Conservation (phyloP, 306 rosid genomes). For the Fagus crenata region DNA sequence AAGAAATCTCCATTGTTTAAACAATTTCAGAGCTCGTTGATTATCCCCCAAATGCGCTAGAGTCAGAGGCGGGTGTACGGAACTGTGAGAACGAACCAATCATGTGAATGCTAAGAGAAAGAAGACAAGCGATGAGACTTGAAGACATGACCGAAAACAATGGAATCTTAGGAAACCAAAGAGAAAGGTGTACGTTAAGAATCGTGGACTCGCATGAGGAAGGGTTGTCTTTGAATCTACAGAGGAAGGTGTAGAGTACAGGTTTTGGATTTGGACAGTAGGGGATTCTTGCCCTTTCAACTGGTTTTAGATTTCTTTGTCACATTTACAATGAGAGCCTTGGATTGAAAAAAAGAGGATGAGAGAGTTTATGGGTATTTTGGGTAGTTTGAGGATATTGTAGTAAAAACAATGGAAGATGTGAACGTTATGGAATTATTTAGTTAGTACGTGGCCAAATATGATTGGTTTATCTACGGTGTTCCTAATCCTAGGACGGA, state of each 20-base stretch:
- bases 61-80: slow-evolving; percentile 14
- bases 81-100: slow-evolving; percentile 23
- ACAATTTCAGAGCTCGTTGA: slow-evolving; percentile 4
- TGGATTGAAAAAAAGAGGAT: neutral
- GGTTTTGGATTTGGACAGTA: neutral
- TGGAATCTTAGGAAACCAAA: slow-evolving; percentile 55
- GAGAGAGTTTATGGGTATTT: neutral
- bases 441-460: neutral
- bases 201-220: slow-evolving; percentile 26
- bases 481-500: neutral
- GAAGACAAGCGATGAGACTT: slow-evolving; percentile 5
- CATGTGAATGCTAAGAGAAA: slow-evolving; percentile 10
- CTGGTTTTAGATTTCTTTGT: neutral
- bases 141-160: slow-evolving; percentile 19
- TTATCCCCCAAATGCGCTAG: slow-evolving; percentile 32
- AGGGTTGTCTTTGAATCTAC: neutral
- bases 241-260: neutral
- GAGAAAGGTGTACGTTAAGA: slow-evolving; percentile 60
- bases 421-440: neutral
- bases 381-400: neutral
- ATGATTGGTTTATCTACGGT: neutral
- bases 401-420: neutral
- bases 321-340: neutral
- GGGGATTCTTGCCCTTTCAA: neutral
- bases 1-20: slow-evolving; percentile 45